Percentiles rank a stretch among this genome's conserved stretches.
Evolutionary conservation across 2,329 filamentous ascomycete species (phyloP).

Genomic region (Colletotrichum cordylinicola): DNA sequence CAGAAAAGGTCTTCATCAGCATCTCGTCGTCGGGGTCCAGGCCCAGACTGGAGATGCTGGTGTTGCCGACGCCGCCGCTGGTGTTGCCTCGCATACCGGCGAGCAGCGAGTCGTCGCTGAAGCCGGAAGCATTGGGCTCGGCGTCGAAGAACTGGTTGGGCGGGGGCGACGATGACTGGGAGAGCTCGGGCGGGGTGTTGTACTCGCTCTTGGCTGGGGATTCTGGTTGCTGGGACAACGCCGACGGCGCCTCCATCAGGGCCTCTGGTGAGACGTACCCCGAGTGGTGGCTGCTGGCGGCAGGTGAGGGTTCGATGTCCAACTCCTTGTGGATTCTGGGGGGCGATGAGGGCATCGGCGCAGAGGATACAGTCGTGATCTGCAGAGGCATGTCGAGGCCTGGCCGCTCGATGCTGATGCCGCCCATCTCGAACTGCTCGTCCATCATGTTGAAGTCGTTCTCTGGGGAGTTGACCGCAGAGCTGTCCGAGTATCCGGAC

Average conservation of each 20-base stretch:
- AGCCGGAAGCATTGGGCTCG: constrained; percentile 40
- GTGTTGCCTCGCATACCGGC: constrained; percentile 27
- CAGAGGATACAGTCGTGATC: constrained; percentile 49
- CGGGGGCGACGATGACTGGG: constrained; percentile 64
- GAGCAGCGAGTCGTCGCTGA: constrained; percentile 34
- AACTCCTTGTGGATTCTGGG: constrained; percentile 38
- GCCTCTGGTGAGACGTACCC: constrained; percentile 54
- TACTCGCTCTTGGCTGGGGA: constrained; percentile 62
- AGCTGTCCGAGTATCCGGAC: constrained; percentile 64
- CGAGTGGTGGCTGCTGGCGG: constrained; percentile 43
- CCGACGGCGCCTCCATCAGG: constrained; percentile 40
- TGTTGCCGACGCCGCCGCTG: background rate
- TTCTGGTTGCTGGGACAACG: constrained; percentile 38
- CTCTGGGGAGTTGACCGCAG: constrained; percentile 57
- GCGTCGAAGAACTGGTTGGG: constrained; percentile 53
- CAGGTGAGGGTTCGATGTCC: constrained; percentile 43
- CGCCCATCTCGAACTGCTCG: constrained; percentile 50
- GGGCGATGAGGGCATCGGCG: constrained; percentile 39
- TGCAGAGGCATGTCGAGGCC: constrained; percentile 26
- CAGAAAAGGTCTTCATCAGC: constrained; percentile 48
- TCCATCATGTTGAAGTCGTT: constrained; percentile 46
- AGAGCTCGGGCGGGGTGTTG: constrained; percentile 65
- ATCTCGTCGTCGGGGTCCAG: constrained; percentile 52
- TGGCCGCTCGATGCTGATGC: constrained; percentile 28
- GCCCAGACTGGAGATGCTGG: constrained; percentile 24